Base-by-base conservation (phyloP, 805 yeast genomes). In the Suhomyces canberraensis region DNA sequence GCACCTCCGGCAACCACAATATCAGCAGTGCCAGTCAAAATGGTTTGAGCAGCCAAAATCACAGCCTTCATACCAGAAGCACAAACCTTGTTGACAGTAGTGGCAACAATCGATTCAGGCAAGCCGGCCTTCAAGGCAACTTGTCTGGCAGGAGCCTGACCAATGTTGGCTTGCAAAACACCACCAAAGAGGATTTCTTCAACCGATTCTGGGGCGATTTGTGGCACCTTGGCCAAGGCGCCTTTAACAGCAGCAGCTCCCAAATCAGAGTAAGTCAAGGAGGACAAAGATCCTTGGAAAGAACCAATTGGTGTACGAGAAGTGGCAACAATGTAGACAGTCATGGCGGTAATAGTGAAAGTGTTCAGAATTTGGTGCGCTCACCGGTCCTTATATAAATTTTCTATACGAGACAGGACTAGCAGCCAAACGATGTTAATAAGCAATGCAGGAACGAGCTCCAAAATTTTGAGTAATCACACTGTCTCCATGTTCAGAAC, bases 131-230 rank as follows among this genome's bases (percentile, higher is more conserved):
- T 83, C 48, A 91, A 56, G 11, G 96, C 96, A 39, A 91, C 98
- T 69, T 91, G 98, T 68, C 98, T 83, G 24, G 98, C 98, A 29
- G 98, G 98, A 41, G 91, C 89, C 69, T 91, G 98, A 45, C 98
- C 98, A 42, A 86, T 81, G 54, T 87, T 87, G 46, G 97, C 98
- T 56, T 85, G 86, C 55, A 88, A 66, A 33, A 89, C 98, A 55
- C 88, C 85, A 55, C 98, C 98, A 60, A 89, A 89, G 55, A 84
- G 75, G 58, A 91, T 80, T 65, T 91, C 98, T 47, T 90, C 95
- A 38, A 86, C 93, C 46, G 75, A 80, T 29, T 75, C 73, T 32
- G 95, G 79, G 50, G 83, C 73, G 64, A 90, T 75, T 60, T 80
- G 77, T 38, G 95, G 95, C 29, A 85, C 90, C 54, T 84, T 82